These are phyloP conservation scores for Ocimum tenuiflorum DNA, from an alignment of 257 asterid species.

Conservation along the genomic window DNA sequence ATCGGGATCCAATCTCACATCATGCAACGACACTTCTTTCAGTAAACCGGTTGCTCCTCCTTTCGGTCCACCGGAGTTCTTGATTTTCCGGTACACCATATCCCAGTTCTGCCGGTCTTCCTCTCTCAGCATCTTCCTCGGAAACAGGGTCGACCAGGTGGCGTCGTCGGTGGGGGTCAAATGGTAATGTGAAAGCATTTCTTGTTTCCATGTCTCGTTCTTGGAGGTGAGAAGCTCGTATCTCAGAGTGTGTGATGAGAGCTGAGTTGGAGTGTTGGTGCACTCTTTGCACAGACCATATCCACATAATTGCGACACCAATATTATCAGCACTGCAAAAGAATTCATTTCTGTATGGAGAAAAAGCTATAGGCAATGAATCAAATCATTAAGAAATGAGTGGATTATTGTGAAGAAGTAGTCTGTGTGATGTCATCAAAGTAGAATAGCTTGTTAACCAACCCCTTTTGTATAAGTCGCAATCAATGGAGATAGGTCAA, in stretches of 20 bases:
- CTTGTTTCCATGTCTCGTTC: conserved; percentile 57
- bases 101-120: conserved; percentile 50
- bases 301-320: conserved; percentile 22
- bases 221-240: conserved; percentile 47
- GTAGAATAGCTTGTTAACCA: neutral
- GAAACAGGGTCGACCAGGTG: conserved; percentile 60
- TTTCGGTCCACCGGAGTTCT: conserved; percentile 29
- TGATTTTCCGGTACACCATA: conserved; percentile 51
- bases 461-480: neutral
- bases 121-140: conserved; percentile 62
- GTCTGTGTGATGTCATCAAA: neutral
- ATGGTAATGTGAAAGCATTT: conserved; percentile 47
- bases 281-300: conserved; percentile 46
- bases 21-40: conserved; percentile 48
- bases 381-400: neutral
- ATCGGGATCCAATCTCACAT: conserved; percentile 60
- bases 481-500: conserved; percentile 24
- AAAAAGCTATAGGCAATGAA: neutral
- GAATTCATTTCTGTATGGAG: conserved; percentile 24
- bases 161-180: conserved; percentile 83
- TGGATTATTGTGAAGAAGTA: neutral
- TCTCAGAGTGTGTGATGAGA: conserved; percentile 57
- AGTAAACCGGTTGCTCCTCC: conserved; percentile 31
- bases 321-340: conserved; percentile 13
- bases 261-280: conserved; percentile 42